Evolutionary conservation across 441 rosid species (phyloP).

Genomic region (Euphorbia schlechtendalii): DNA sequence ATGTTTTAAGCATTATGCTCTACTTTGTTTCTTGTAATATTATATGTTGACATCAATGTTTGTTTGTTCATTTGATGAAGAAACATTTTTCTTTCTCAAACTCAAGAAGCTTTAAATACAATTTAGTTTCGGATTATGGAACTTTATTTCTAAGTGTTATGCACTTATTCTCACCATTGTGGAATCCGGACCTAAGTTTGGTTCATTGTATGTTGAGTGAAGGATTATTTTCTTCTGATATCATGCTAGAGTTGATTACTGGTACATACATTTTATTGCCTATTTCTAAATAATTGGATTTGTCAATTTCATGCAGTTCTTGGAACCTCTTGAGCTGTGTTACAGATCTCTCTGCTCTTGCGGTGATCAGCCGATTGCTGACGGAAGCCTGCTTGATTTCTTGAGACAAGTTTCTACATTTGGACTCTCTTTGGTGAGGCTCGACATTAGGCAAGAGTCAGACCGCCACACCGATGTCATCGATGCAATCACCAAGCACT

Average conservation of each 20-base stretch:
- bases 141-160: not conserved
- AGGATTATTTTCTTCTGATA: not conserved
- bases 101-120: not conserved
- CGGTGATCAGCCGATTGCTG: slow-evolving; percentile 86
- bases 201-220: not conserved
- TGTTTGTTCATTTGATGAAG: not conserved
- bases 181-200: not conserved
- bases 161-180: not conserved
- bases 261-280: not conserved
- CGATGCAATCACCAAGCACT: slow-evolving; percentile 76
- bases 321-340: slow-evolving; percentile 93
- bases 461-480: slow-evolving; percentile 90
- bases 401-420: slow-evolving; percentile 91
- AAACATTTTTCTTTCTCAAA: not conserved
- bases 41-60: not conserved
- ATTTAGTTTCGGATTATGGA: not conserved
- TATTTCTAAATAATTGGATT: not conserved
- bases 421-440: slow-evolving; percentile 81
- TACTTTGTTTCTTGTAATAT: not conserved
- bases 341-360: slow-evolving; percentile 76
- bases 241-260: not conserved
- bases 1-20: no score
- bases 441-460: slow-evolving; percentile 92
- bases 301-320: slow-evolving; percentile 39
- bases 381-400: slow-evolving; percentile 93